phyloP scores from a whole-genome alignment of 1,139 yeast species.

The Debaryomyces coudertii region DNA sequence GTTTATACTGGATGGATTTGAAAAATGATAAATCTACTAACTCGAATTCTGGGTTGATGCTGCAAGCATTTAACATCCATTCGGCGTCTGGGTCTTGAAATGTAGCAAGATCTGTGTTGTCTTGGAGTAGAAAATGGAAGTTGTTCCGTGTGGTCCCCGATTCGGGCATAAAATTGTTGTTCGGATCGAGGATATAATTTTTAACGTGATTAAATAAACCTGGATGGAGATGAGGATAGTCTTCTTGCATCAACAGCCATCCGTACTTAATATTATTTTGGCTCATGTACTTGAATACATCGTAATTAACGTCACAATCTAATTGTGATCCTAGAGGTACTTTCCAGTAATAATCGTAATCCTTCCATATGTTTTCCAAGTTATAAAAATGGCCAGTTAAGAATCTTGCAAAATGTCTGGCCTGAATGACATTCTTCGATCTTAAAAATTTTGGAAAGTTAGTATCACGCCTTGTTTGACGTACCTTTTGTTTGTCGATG shows the following conservation, averaged over 20 bases:
- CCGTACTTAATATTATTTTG: slow-evolving; percentile 58
- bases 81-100: slow-evolving; percentile 9
- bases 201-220: slow-evolving; percentile 16
- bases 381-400: slow-evolving; percentile 55
- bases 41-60: slow-evolving; percentile 21
- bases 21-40: slow-evolving; percentile 19
- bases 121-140: slow-evolving; percentile 15
- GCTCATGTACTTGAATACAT: slow-evolving; percentile 59
- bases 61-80: slow-evolving; percentile 18
- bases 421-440: slow-evolving; percentile 6
- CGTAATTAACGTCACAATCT: slow-evolving; percentile 60
- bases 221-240: slow-evolving; percentile 17
- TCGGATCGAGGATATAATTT: slow-evolving; percentile 11
- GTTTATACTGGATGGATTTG: slow-evolving; percentile 15
- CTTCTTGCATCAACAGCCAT: slow-evolving; percentile 27
- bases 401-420: slow-evolving; percentile 67
- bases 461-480: slow-evolving; percentile 42
- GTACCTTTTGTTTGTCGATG: slow-evolving; percentile 55
- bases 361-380: slow-evolving; percentile 28
- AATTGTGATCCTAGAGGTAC: slow-evolving; percentile 63
- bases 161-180: slow-evolving; percentile 9
- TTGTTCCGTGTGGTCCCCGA: slow-evolving; percentile 13
- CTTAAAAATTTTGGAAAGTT: slow-evolving; percentile 30
- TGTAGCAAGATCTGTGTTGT: slow-evolving; percentile 7
- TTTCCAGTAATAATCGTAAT: slow-evolving; percentile 65